Evolutionary conservation across 2,329 filamentous ascomycete genomes (phyloP), one percentile per base, ranked within the genome.

Genomic region (Alternaria viburni): DNA sequence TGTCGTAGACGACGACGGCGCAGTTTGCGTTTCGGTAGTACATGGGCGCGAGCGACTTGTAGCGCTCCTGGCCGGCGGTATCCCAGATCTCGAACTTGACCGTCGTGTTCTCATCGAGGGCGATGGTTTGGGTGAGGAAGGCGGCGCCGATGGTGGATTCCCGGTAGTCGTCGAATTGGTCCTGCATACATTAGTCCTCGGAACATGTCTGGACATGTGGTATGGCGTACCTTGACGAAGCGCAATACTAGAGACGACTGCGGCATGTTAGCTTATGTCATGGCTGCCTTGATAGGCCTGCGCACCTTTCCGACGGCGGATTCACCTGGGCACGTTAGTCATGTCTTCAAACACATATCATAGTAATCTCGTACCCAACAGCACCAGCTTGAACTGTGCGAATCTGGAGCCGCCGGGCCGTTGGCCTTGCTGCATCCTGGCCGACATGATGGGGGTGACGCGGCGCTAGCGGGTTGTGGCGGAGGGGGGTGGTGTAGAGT

Each of bases 11-110:
- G 52, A 99, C 95, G 30, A 99, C 95, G 62, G 96, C 96, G 84
- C 96, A 98, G 88, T 99, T 98, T 74, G 96, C 96, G 81, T 99
- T 99, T 75, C 96, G 87, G 85, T 99, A 99, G 86, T 99, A 99
- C 96, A 99, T 99, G 75, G 96, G 96, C 32, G 96, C 96, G 71
- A 99, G 87, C 12, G 96, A 98, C 87, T 98, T 98, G 88, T 98
- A 99, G 78, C 96, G 90, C 84, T 99, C 96, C 84, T 99, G 96
- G 68, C 96, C 96, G 68, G 96, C 96, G 10, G 96, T 99, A 59
- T 80, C 77, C 77, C 96, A 99, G 80, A 99, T 99, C 84, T 99
- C 96, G 79, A 99, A 99, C 86, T 99, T 99, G 83, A 99, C 95
- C 60, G 96, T 99, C 64, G 96, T 98, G 83, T 90, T 96, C 80